Base-by-base conservation (phyloP, 2,329 filamentous ascomycete species). In the Thermothelomyces thermophilus region DNA sequence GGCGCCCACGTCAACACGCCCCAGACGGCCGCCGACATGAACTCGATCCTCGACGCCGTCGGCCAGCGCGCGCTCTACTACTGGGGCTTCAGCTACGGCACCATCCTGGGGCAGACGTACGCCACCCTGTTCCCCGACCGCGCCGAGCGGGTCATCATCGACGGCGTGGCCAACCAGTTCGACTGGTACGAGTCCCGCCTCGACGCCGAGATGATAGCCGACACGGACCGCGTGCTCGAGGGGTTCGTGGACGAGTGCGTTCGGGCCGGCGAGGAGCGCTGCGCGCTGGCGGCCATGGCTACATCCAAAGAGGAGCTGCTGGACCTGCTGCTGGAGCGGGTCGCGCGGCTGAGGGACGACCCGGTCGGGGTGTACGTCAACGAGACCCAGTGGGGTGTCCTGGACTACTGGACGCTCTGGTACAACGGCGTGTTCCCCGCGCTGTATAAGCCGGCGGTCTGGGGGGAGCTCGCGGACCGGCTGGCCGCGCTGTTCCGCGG, bases 21-120 rank as follows among this genome's bases (percentile, higher is more conserved):
- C 0, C 73, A 75, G 57, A 73, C 71, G 1, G 74, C 72, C 9
- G 70, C 73, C 28, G 74, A 77, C 51, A 75, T 76, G 72, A 73
- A 74, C 54, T 68, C 62, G 11, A 74, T 76, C 24, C 60, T 76
- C 1, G 69, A 74, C 43, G 71, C 66, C 0, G 54, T 72, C 7
- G 68, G 68, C 1, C 68, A 71, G 52, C 16, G 56, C 19, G 61
- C 65, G 10, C 62, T 71, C 64, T 57, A 63, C 28, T 71, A 70
- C 52, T 70, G 66, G 67, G 69, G 68, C 1, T 68, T 70, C 50
- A 70, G 66, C 46, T 69, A 70, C 49, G 68, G 68, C 9, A 70
- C 63, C 14, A 51, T 69, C 5, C 58, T 71, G 0, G 69, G 69
- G 7, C 67, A 70, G 51, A 71, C 68, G 2, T 70, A 69, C 45